phyloP scores from a whole-genome alignment of 1,139 yeast species.

The Casaregolazyma lundiana region DNA sequence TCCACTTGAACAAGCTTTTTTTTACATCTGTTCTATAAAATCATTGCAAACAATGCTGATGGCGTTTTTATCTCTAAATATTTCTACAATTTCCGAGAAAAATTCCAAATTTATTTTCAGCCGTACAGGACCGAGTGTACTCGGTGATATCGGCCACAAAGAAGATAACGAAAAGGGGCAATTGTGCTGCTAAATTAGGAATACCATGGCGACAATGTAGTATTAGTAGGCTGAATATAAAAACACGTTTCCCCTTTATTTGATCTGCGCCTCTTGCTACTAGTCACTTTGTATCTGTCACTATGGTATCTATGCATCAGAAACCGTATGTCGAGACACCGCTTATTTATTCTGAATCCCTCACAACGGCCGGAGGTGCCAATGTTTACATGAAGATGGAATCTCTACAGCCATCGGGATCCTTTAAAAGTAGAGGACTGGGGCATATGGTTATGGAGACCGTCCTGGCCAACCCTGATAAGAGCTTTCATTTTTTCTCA shows the following conservation, averaged over 20 bases:
- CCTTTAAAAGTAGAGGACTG: conserved; percentile 56
- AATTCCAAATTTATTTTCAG: not conserved
- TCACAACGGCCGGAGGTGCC: conserved; percentile 28
- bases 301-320: conserved; percentile 1
- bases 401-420: conserved; percentile 63
- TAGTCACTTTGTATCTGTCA: not conserved
- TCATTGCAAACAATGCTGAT: no score
- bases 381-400: conserved; percentile 57
- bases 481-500: conserved; percentile 48
- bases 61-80: not conserved
- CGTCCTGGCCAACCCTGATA: conserved; percentile 23
- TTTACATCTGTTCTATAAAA: not conserved
- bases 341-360: conserved; percentile 28
- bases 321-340: conserved; percentile 33
- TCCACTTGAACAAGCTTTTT: not conserved
- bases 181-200: not conserved
- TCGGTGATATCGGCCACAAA: not conserved
- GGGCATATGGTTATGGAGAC: conserved; percentile 34
- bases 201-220: not conserved
- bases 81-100: not conserved
- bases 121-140: not conserved
- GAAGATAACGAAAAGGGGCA: not conserved
- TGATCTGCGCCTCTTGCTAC: not conserved
- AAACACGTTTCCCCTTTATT: not conserved
- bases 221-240: not conserved